A percentile compares a stretch with the other conserved stretches of the same genome.
Evolutionary conservation across 495 filamentous ascomycete species (phyloP).

Genomic region (Talaromyces borbonicus): DNA sequence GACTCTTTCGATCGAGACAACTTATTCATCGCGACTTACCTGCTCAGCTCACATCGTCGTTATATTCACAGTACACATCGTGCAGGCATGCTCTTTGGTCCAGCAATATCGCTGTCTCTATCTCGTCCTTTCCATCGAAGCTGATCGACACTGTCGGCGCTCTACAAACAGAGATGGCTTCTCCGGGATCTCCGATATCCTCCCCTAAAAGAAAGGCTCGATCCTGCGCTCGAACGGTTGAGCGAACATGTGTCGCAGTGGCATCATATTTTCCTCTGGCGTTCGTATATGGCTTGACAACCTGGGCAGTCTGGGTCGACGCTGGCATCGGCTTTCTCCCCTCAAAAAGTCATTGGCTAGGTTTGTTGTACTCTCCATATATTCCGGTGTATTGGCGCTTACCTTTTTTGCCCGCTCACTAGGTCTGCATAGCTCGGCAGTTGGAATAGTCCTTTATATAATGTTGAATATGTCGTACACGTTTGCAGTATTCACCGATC

Average conservation of each 20-base stretch:
- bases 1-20: no score
- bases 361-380: constrained; percentile 27
- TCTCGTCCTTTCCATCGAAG: neutral
- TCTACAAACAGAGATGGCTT: constrained; percentile 27
- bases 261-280: constrained; percentile 78
- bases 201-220: constrained; percentile 41
- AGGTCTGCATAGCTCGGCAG: constrained; percentile 37
- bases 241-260: constrained; percentile 72
- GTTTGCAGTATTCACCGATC: constrained; percentile 82
- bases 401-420: neutral
- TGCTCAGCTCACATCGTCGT: no score
- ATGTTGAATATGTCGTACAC: constrained; percentile 84
- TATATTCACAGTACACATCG: no score
- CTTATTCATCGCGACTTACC: no score
- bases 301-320: constrained; percentile 86
- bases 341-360: constrained; percentile 52
- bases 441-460: constrained; percentile 64
- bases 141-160: no score
- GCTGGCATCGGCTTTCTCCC: constrained; percentile 58
- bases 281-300: constrained; percentile 83
- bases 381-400: neutral
- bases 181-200: constrained; percentile 31
- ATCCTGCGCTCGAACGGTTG: constrained; percentile 63
- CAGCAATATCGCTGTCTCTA: neutral
- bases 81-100: no score